Conservation (phyloP, 257 asterid genomes). For the Solanum gandarillasii region DNA sequence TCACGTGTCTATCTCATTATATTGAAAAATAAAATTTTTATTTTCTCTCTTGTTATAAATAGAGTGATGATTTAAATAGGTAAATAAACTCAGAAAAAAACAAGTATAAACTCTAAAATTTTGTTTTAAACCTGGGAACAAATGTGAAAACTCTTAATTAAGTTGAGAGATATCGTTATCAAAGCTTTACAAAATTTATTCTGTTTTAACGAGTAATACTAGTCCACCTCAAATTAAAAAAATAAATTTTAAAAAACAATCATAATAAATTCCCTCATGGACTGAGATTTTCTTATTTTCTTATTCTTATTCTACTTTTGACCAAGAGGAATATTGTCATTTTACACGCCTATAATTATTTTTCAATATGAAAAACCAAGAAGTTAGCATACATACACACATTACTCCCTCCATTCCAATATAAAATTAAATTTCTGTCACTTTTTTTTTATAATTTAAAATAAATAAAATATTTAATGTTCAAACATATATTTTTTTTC, state of each 20-base stretch:
- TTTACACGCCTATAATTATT: background rate
- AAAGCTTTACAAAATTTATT: background rate
- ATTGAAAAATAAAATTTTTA: fast-evolving
- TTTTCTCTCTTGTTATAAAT: fast-evolving
- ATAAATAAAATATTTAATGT: too few species aligned
- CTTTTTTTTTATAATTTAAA: background rate
- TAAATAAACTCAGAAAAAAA: background rate
- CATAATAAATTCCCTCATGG: background rate
- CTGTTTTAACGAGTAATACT: background rate
- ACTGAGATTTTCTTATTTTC: background rate
- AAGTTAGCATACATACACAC: background rate
- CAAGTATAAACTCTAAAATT: background rate
- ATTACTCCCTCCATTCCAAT: background rate
- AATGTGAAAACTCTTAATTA: background rate
- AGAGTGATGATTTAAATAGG: background rate
- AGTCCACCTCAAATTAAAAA: background rate
- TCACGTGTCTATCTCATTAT: background rate
- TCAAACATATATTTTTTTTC: background rate
- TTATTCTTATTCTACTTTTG: background rate
- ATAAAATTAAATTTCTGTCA: background rate
- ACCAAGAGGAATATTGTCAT: background rate
- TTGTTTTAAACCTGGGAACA: background rate
- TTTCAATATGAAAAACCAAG: background rate
- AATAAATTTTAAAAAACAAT: background rate
- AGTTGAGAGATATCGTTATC: background rate